A percentile compares a stretch with the other conserved stretches of the same genome.
Conservation (phyloP, 176 grass and related monocot species). For the Cocos nucifera region DNA sequence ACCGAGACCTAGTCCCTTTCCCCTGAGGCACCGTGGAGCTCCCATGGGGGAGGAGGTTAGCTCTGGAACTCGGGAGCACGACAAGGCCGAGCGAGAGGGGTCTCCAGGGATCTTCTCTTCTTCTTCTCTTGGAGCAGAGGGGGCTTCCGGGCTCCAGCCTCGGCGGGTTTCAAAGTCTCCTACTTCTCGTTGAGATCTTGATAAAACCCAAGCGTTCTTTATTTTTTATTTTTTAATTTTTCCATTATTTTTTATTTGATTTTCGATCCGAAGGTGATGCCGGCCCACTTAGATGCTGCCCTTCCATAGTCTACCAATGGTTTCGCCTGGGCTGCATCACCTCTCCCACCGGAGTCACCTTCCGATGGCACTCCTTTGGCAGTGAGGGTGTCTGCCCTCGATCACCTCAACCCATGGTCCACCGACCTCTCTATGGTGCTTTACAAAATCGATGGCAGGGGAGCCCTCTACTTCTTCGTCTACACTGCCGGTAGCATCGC, state of each 20-base stretch:
- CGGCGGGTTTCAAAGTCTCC: constrained; percentile 99
- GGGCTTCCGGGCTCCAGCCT: constrained; percentile 99
- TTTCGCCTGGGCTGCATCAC: background rate
- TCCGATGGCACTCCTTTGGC: background rate
- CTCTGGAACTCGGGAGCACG: too few species aligned
- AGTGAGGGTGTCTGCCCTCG: background rate
- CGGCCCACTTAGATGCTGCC: background rate
- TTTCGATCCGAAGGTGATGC: too few species aligned
- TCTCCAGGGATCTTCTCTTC: too few species aligned
- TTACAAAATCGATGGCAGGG: background rate
- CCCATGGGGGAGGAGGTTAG: too few species aligned
- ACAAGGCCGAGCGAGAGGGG: too few species aligned
- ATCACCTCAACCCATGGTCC: background rate
- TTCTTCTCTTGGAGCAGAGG: constrained; percentile 12
- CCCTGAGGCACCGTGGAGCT: too few species aligned
- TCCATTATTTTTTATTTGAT: too few species aligned
- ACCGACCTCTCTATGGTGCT: background rate
- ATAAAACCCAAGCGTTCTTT: too few species aligned
- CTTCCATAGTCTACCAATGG: background rate
- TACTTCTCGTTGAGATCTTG: constrained; percentile 19
- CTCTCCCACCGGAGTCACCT: background rate
- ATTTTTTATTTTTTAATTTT: too few species aligned
- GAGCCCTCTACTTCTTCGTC: too few species aligned
- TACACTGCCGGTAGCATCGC: background rate
- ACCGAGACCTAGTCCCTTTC: too few species aligned